Evolutionary conservation across 106 monocot species (phyloP), one percentile per base, ranked within the genome.

Genomic region (Posidonia australis): DNA sequence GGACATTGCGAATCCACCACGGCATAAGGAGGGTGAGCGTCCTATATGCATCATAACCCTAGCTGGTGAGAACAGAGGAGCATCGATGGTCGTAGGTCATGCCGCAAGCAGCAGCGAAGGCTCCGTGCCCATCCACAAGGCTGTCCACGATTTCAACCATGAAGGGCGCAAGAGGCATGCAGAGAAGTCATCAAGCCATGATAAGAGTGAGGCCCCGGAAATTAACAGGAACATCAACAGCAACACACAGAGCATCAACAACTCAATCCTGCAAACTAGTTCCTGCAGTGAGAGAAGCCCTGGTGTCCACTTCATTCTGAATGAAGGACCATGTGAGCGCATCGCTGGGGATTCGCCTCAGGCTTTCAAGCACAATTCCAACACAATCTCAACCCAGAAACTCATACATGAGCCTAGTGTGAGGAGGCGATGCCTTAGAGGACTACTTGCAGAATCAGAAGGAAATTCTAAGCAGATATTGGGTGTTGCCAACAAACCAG

Each of bases 51-150:
- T 89, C 5, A 72, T 89, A 49, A 93, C 89, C 1, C 67, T 93
- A 13, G 85, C 93, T 43, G 88, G 93, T 17, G 77, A 89, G 51
- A 93, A 89, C 75, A 75, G 51, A 20, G 93, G 93, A 51, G 88
- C 93, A 59, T 66, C 74, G 21, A 88, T 89, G 88, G 55, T 69
- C 10, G 67, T 85, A 24, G 62, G 66, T 24, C 46, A 41, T n/a
- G 21, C 32, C 13, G 67, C 77, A 12, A 21, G 19, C 9, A 62
- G 23, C 10, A 62, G 41, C 13, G 46, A 44, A 9, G 51, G 20
- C 11, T 67, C 54, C 22, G 56, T 29, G 18, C 53, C 58, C 21
- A 13, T 60, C 13, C 51, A 67, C 19, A 65, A 51, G 12, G 51
- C 12, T 13, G 43, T 22, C 28, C n/a, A 42, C 14, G 43, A 52